These are phyloP conservation scores for Nosema muscidifuracis DNA, from an alignment of 371 early-diverging fungal genomes.

Conservation along the genomic window DNA sequence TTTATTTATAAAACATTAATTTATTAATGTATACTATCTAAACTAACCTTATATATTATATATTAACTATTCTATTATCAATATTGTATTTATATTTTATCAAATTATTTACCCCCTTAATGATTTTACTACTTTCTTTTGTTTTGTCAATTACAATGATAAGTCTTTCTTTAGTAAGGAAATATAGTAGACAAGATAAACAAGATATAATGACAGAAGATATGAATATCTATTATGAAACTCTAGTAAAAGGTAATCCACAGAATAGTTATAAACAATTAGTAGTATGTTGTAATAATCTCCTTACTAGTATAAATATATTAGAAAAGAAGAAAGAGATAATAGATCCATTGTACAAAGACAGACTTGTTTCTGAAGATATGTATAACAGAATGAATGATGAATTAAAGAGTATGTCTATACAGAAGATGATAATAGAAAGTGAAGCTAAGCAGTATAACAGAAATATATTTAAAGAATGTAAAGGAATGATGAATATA, in stretches of 20 bases:
- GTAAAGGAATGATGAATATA: background rate
- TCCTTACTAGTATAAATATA: background rate
- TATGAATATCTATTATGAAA: background rate
- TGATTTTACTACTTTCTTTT: background rate
- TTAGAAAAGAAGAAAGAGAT: constrained; percentile 33
- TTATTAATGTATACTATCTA: no score
- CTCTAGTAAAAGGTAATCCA: background rate
- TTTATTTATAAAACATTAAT: no score
- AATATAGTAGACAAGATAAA: background rate
- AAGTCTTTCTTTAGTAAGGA: background rate
- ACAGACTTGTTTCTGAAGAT: constrained; percentile 36
- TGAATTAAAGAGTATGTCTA: constrained; percentile 11
- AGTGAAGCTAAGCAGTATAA: constrained; percentile 16
- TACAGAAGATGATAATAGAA: constrained; percentile 36
- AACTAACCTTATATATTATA: no score
- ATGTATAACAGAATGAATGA: constrained; percentile 23
- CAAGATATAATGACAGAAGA: background rate
- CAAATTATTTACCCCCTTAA: background rate
- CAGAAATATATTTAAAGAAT: background rate
- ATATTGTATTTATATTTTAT: no score
- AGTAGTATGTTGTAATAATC: background rate
- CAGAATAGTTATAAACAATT: constrained; percentile 14
- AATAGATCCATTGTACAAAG: constrained; percentile 9
- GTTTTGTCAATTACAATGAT: background rate
- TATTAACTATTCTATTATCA: no score